Evolutionary conservation across 2,329 filamentous ascomycete species (phyloP), one percentile per base, ranked within the genome.

Genomic region (Sphaerostilbella broomeana): DNA sequence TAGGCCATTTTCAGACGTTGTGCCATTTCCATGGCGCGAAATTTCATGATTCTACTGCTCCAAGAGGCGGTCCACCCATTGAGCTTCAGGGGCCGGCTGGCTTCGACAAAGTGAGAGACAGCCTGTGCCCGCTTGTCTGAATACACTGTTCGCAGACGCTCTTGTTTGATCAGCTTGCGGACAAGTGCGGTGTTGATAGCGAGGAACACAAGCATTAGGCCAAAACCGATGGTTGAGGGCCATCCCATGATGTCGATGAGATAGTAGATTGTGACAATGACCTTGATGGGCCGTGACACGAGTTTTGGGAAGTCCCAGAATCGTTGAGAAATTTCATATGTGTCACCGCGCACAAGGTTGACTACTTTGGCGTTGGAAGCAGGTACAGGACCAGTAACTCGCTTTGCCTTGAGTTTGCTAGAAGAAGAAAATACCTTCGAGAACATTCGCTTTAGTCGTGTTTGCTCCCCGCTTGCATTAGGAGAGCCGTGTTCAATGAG

Each of bases 321-420:
- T 29, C 84, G 68, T 53, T 90, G 86, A 3, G 86, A 76, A 26
- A 90, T 77, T 55, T 89, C 84, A 54, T 90, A 92, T 0, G 84
- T 85, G 56, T 92, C 86, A 43, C 75, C 79, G 34, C 86, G 80
- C 69, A 94, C 84, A 2, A 95, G 63, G 51, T 94, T 95, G 45
- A 95, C 73, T 36, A 95, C 92, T 55, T 94, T 94, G 6, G 88
- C 88, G 62, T 89, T 90, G 0, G 85, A 87, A 0, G 88, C 86
- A 2, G 83, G 75, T 0, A 27, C 11, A 4, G 35, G 18, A 3
- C 28, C 29, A 1, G 40, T 3, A 1, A 19, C 16, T 5, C n/a
- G 7, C 2, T 34, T 7, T 4, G 31, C 3, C 20, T 38, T 52
- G 8, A 40, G 35, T 27, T 51, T 54, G 4, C 47, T 49, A 11